These are phyloP conservation scores for Penicillium sp. DNA, from an alignment of 2,329 filamentous ascomycete species.

Conservation along the genomic window DNA sequence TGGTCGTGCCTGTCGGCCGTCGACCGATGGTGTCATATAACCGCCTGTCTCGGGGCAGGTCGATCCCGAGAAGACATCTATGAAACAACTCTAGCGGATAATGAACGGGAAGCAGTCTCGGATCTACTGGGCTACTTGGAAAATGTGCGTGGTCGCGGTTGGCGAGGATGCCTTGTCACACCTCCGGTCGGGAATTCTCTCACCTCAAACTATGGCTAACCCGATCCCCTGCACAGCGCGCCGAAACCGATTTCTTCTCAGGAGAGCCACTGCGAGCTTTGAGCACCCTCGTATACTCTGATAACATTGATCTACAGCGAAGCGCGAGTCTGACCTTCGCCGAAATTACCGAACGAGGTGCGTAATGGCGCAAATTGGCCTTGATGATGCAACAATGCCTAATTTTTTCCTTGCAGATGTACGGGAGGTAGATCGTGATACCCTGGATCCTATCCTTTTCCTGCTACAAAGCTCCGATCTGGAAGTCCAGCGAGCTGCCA, in stretches of 20 bases:
- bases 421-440: slow-evolving; percentile 89
- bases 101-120: slow-evolving; percentile 93
- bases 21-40: slow-evolving; percentile 47
- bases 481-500: slow-evolving; percentile 94
- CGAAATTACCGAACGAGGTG: slow-evolving; percentile 97
- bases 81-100: slow-evolving; percentile 87
- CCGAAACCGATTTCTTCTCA: slow-evolving; percentile 97
- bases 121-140: slow-evolving; percentile 94
- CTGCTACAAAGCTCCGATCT: slow-evolving; percentile 93
- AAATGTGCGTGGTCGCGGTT: slow-evolving; percentile 64
- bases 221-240: slow-evolving; percentile 60
- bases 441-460: slow-evolving; percentile 92
- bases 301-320: slow-evolving; percentile 96
- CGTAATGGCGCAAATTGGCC: slow-evolving; percentile 11
- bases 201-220: neutral
- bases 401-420: slow-evolving; percentile 67
- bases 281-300: slow-evolving; percentile 95
- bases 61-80: slow-evolving; percentile 79
- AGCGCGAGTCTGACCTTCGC: slow-evolving; percentile 98
- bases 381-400: slow-evolving; percentile 14
- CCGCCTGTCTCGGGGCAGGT: slow-evolving; percentile 54
- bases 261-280: slow-evolving; percentile 91
- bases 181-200: neutral
- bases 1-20: slow-evolving; percentile 43
- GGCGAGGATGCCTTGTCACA: neutral